phyloP scores from a whole-genome alignment of 495 filamentous ascomycete genomes.

The Penicillium verhagenii region DNA sequence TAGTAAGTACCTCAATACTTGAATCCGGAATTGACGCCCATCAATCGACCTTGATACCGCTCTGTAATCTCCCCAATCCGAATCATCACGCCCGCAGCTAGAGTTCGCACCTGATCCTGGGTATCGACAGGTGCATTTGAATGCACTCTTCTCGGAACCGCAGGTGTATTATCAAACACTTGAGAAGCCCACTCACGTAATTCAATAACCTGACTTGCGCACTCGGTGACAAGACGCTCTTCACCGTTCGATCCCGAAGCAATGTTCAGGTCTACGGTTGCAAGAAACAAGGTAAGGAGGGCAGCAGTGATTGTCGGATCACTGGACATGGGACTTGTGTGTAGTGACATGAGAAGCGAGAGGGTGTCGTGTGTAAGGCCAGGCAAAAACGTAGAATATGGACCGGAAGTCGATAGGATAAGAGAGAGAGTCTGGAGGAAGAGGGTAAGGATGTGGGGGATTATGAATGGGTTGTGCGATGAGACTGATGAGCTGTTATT shows the following conservation, averaged over 20 bases:
- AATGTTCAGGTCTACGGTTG: constrained; percentile 78
- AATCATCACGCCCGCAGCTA: constrained; percentile 83
- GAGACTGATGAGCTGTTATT: constrained; percentile 30
- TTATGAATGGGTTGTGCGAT: constrained; percentile 41
- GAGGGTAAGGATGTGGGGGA: constrained; percentile 48
- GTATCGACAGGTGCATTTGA: constrained; percentile 40
- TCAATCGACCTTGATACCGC: constrained; percentile 65
- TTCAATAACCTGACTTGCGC: constrained; percentile 40
- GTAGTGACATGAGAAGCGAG: constrained; percentile 45
- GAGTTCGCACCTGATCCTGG: constrained; percentile 39
- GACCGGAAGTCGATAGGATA: constrained; percentile 48
- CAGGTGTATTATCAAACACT: constrained; percentile 61
- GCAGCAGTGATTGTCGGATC: constrained; percentile 68
- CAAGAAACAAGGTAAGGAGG: constrained; percentile 74
- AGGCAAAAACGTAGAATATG: constrained; percentile 44
- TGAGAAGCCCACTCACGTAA: constrained; percentile 49
- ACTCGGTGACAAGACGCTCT: constrained; percentile 63
- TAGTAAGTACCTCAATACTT: constrained; percentile 31
- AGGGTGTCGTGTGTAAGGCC: constrained; percentile 46
- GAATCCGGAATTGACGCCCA: constrained; percentile 52
- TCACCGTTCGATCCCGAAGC: constrained; percentile 55
- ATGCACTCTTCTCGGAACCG: constrained; percentile 10
- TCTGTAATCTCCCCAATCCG: constrained; percentile 76
- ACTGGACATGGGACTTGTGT: constrained; percentile 41
- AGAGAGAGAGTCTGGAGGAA: constrained; percentile 53